A percentile compares a stretch with the other conserved stretches of the same genome.
Conservation (phyloP, 345 rosid genomes). For the Isatis tinctoria region DNA sequence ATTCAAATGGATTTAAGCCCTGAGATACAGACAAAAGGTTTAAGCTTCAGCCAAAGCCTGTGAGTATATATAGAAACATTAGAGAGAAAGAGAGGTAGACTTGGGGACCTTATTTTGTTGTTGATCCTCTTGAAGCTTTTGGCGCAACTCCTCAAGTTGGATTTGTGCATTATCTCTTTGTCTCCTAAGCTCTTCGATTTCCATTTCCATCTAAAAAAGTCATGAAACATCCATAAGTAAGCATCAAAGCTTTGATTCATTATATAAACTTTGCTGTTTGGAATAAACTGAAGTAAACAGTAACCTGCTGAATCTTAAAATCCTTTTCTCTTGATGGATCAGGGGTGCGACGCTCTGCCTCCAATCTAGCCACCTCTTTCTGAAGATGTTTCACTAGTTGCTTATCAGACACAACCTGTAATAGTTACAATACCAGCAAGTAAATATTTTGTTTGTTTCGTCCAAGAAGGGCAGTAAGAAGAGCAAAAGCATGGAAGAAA, state of each 20-base stretch:
- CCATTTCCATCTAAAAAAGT: slow-evolving; percentile 79
- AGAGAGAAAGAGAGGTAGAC: neutral
- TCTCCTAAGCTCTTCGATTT: slow-evolving; percentile 79
- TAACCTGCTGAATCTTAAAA: slow-evolving; percentile 80
- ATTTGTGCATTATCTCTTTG: slow-evolving; percentile 87
- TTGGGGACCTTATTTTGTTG: slow-evolving; percentile 35
- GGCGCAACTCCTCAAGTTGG: slow-evolving; percentile 76
- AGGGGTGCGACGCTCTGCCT: slow-evolving; percentile 97
- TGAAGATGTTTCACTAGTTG: slow-evolving; percentile 97
- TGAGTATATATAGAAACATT: neutral
- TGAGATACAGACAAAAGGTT: slow-evolving; percentile 33
- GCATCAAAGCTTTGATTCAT: neutral
- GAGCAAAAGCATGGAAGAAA: slow-evolving; percentile 3
- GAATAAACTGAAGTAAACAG: neutral
- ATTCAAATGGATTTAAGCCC: slow-evolving; percentile 49
- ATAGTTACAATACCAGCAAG: neutral
- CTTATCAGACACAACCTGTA: slow-evolving; percentile 92
- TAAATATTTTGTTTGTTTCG: neutral
- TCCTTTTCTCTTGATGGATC: slow-evolving; percentile 87
- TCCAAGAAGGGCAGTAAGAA: neutral
- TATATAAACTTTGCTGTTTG: neutral
- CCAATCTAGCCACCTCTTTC: slow-evolving; percentile 96
- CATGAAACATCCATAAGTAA: slow-evolving; percentile 8
- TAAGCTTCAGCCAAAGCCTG: neutral
- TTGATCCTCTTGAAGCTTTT: slow-evolving; percentile 64